Conservation (phyloP, 2,329 filamentous ascomycete genomes). For the Coniochaeta prunicola region DNA sequence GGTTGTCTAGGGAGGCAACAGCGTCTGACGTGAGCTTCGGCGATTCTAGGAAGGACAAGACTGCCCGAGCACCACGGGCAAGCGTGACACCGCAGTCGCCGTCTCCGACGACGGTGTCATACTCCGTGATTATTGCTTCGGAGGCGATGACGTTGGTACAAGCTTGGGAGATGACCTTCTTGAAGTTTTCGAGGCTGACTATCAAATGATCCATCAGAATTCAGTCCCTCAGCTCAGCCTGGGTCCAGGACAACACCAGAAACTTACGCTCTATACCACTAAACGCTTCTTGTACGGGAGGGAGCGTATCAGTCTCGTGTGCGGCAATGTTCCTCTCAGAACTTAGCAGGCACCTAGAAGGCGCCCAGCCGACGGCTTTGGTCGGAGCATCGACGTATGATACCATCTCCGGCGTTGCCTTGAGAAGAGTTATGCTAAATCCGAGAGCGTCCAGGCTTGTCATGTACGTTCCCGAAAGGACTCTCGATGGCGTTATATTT, state of each 20-base stretch:
- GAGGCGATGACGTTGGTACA: slow-evolving; percentile 56
- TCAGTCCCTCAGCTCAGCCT: too few relatives aligned
- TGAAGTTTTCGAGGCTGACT: too few relatives aligned
- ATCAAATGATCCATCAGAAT: too few relatives aligned
- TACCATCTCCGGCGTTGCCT: slow-evolving; percentile 57
- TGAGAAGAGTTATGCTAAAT: slow-evolving; percentile 66
- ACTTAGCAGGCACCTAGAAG: too few relatives aligned
- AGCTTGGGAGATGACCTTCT: too few relatives aligned
- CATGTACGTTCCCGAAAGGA: slow-evolving; percentile 68
- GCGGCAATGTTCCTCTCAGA: too few relatives aligned
- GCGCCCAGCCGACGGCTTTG: slow-evolving; percentile 64
- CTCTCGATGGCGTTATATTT: slow-evolving; percentile 54
- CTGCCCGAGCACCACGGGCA: slow-evolving; percentile 82
- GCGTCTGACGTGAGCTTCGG: slow-evolving; percentile 38
- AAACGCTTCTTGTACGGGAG: too few relatives aligned
- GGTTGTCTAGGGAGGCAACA: slow-evolving; percentile 42
- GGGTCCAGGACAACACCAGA: too few relatives aligned
- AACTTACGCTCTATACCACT: too few relatives aligned
- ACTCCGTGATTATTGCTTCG: slow-evolving; percentile 65
- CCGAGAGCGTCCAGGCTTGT: slow-evolving; percentile 70
- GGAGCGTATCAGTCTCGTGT: too few relatives aligned
- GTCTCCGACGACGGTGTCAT: slow-evolving; percentile 79
- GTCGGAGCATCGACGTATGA: slow-evolving; percentile 62
- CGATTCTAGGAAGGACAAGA: too few relatives aligned
- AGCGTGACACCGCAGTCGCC: slow-evolving; percentile 85